Conservation (phyloP, 2,329 filamentous ascomycete species). For the Cercospora sp. region DNA sequence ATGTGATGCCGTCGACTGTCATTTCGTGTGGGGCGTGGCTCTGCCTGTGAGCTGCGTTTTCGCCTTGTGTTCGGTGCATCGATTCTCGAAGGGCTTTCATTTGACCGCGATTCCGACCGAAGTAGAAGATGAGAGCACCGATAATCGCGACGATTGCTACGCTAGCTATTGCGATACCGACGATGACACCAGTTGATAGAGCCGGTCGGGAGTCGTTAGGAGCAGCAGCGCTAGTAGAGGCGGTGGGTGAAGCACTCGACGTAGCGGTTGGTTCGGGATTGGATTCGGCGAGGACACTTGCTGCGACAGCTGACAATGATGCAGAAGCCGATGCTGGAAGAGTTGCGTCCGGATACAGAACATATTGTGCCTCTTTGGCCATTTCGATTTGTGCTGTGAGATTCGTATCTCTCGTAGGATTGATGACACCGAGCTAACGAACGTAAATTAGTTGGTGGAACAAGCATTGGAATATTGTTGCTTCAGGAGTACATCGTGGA, state of each 20-base stretch:
- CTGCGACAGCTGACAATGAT: slow-evolving; percentile 29
- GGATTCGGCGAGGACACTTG: slow-evolving; percentile 18
- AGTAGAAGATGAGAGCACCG: slow-evolving; percentile 17
- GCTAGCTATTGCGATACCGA: slow-evolving; percentile 62
- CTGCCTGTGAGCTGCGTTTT: neutral
- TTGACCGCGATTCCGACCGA: slow-evolving; percentile 7
- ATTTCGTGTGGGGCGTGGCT: neutral
- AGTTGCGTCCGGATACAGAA: slow-evolving; percentile 44
- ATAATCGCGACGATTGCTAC: slow-evolving; percentile 49
- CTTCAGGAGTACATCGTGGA: no score
- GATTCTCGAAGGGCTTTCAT: neutral
- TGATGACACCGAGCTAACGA: slow-evolving; percentile 66
- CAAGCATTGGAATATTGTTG: neutral
- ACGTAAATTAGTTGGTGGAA: neutral
- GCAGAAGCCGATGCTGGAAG: slow-evolving; percentile 43
- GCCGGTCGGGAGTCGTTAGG: slow-evolving; percentile 17
- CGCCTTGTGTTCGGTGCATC: neutral
- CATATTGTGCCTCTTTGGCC: slow-evolving; percentile 33
- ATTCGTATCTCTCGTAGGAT: slow-evolving; percentile 50
- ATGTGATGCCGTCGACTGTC: neutral
- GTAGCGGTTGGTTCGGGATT: neutral
- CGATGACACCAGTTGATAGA: slow-evolving; percentile 46
- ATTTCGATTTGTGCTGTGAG: slow-evolving; percentile 36
- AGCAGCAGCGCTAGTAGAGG: neutral
- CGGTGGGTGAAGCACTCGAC: neutral